Base-by-base conservation (phyloP, 768 basidiomycete species). In the Russula abietina region DNA sequence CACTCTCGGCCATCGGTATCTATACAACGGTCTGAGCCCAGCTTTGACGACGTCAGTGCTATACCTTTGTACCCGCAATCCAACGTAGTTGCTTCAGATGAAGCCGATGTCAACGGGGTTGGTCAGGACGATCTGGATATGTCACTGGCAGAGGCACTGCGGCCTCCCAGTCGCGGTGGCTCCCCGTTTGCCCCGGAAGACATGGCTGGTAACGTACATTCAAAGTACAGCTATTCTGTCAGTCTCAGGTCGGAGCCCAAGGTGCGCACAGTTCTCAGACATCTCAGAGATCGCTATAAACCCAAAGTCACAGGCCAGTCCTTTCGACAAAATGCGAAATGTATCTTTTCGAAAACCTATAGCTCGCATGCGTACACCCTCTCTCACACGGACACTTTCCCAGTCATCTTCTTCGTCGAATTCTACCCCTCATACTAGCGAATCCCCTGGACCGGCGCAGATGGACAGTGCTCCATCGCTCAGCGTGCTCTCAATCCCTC, bases 291-390 rank as follows among this genome's bases (percentile, higher is more conserved):
- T n/a, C 52, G 48, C n/a, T 24, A 26, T 48, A 39, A 57, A 57
- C 30, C 2, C n/a, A n/a, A 26, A n/a, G 17, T 57, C 45, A 61
- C 33, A 89, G 87, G 73, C 77, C 14, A 87, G 87, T 14, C 83
- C 86, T 14, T 77, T 80, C 46, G 80, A 85, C 64, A 86, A 81
- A 64, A 84, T 79, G 71, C 83, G 83, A 11, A 84, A 88, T 68
- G 81, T 88, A 30, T 79, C 81, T 14, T 65, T 86, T 54, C 82
- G 86, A 36, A 79, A 78, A 60, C 78, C 81, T 19, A 69, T 78
- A 41, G 69, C 77, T 22, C 79, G 83, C 32, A 76, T 77, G 22
- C 82, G 87, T 30, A 88, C 86, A 5, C 87, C 87, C 5, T 88
- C 87, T 2, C 76, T 89, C 10, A 81, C 87, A 9, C 81, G 80